A percentile compares a stretch with the other conserved stretches of the same genome.
Evolutionary conservation across 2,329 filamentous ascomycete genomes (phyloP).

Genomic region (Westerdykella sp.): DNA sequence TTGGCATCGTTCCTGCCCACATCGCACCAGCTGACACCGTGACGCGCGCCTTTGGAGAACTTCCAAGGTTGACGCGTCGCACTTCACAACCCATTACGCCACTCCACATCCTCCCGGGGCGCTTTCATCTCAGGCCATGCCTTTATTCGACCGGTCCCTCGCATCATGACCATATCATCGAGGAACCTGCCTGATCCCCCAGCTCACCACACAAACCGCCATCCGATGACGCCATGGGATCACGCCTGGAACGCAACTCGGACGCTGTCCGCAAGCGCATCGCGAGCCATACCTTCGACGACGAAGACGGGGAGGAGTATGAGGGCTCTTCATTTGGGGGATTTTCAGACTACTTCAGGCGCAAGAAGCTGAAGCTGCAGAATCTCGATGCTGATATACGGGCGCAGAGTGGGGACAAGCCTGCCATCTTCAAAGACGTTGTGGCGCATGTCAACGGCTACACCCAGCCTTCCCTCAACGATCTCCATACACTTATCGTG

Average conservation of each 20-base stretch:
- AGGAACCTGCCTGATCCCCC: slow-evolving; percentile 16
- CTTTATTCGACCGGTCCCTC: slow-evolving; percentile 3
- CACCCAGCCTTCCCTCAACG: slow-evolving; percentile 84
- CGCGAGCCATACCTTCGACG: slow-evolving; percentile 64
- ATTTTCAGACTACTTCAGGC: slow-evolving; percentile 84
- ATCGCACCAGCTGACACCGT: slow-evolving; percentile 19
- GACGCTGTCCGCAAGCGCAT: slow-evolving; percentile 57
- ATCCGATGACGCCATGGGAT: slow-evolving; percentile 48
- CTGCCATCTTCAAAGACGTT: slow-evolving; percentile 82
- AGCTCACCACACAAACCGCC: neutral
- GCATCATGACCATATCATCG: slow-evolving; percentile 22
- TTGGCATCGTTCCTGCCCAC: neutral
- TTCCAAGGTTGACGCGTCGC: slow-evolving; percentile 1
- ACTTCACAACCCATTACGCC: slow-evolving; percentile 6
- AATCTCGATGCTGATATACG: slow-evolving; percentile 84
- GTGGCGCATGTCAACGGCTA: slow-evolving; percentile 93
- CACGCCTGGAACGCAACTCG: slow-evolving; percentile 55
- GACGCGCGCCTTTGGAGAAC: slow-evolving; percentile 8
- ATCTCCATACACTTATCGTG: slow-evolving; percentile 83
- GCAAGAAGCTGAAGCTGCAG: slow-evolving; percentile 95
- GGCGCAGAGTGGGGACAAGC: slow-evolving; percentile 60
- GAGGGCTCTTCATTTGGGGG: slow-evolving; percentile 79
- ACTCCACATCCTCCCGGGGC: neutral
- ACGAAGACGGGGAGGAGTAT: slow-evolving; percentile 88
- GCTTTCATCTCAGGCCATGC: slow-evolving; percentile 3